Evolutionary conservation across 2,329 filamentous ascomycete species (phyloP), one percentile per base, ranked within the genome.

Genomic region (Fusarium illudens): DNA sequence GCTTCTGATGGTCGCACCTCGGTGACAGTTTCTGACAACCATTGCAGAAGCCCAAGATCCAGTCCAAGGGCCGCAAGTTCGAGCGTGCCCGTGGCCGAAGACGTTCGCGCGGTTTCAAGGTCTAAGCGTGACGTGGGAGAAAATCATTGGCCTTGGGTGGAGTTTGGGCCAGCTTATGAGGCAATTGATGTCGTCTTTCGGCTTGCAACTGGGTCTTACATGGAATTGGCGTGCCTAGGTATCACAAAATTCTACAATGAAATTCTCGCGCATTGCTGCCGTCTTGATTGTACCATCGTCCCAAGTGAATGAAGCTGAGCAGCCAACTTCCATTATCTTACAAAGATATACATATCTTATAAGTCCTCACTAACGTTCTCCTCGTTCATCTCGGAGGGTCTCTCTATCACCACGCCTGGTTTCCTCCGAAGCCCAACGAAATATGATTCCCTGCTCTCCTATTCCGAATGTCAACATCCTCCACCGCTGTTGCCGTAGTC

Each of bases 51-150:
- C 95, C 95, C 76, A 92, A 97, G 78, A 89, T 99, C 79, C 89
- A 93, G 85, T 97, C 93, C 88, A 99, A 99, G 92, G 96, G 96
- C 80, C 92, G 96, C 86, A 99, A 99, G 89, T 99, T 99, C 88
- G 96, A 99, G 91, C 89, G 90, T 80, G 96, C 94, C 80, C 94
- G 96, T 96, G 96, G 96, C 85, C 94, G 96, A 86, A 96, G 96
- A 91, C 89, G 94, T 83, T 98, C 94, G 79, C 90, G 92, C 80
- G 96, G 96, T 89, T 99, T 99, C 94, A 99, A 99, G 94, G 96
- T 99, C 82, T 99, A 97, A 93, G 82, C 83, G 73, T 71, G 65
- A 70, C 60, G 64, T 29, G 61, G 68, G 60, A 58, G 65, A 70
- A 71, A 71, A 70, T 59, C 51, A 68, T 69, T 65, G 71, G 70